Conservation (phyloP, 2,329 filamentous ascomycete genomes). For the Fusarium anguioides region DNA sequence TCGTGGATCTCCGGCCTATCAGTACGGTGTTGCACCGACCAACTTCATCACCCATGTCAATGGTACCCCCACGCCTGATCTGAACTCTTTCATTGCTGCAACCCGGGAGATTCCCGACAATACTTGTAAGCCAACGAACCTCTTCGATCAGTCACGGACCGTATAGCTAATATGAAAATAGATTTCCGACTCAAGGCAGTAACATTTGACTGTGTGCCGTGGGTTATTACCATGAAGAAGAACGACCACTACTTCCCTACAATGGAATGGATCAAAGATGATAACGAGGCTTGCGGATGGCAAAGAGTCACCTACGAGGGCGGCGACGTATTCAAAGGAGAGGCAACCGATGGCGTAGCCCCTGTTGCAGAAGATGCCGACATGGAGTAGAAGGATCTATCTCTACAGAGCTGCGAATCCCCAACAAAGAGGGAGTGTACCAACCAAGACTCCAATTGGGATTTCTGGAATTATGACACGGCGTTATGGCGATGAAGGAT, state of each 20-base stretch:
- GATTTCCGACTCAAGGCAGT: constrained; percentile 97
- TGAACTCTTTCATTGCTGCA: constrained; percentile 82
- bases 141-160: neutral
- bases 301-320: constrained; percentile 71
- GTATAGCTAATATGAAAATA: constrained; percentile 48
- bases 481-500: constrained; percentile 55
- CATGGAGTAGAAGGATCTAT: constrained; percentile 51
- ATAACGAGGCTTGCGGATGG: constrained; percentile 69
- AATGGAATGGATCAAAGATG: constrained; percentile 75
- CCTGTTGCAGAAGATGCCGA: constrained; percentile 57
- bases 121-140: constrained; percentile 70
- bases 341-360: constrained; percentile 62
- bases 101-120: constrained; percentile 94
- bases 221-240: constrained; percentile 99
- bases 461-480: constrained; percentile 43
- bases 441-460: constrained; percentile 15
- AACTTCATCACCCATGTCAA: constrained; percentile 99
- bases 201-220: constrained; percentile 97
- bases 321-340: constrained; percentile 63
- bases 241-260: constrained; percentile 94
- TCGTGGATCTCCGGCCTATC: constrained; percentile 84
- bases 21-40: constrained; percentile 92
- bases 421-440: constrained; percentile 25
- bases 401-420: neutral
- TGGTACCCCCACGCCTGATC: constrained; percentile 82